phyloP scores from a whole-genome alignment of 768 basidiomycete genomes.

The Lentinula edodes region DNA sequence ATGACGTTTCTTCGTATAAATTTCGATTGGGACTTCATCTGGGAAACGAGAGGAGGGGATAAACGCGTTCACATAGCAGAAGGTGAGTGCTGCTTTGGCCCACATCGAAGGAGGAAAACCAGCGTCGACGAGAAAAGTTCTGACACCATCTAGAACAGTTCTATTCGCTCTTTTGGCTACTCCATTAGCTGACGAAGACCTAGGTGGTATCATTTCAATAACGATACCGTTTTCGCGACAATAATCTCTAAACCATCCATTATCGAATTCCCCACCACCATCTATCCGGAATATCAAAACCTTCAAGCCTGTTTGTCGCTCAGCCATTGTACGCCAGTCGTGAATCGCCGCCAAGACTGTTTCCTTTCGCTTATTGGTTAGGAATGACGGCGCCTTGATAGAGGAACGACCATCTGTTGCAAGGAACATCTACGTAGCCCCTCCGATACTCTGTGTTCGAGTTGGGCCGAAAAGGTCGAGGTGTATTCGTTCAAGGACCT shows the following conservation, averaged over 20 bases:
- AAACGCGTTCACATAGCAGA: not conserved
- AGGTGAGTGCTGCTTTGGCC: not conserved
- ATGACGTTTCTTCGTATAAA: not conserved
- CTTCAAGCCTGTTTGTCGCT: too few relatives aligned
- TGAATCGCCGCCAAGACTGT: too few relatives aligned
- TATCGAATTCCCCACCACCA: too few relatives aligned
- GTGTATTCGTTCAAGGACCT: too few relatives aligned
- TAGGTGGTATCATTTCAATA: not conserved
- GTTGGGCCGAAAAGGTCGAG: too few relatives aligned
- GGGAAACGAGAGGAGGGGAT: not conserved
- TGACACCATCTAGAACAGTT: too few relatives aligned
- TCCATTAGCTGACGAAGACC: not conserved
- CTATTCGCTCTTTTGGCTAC: not conserved
- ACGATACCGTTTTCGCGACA: not conserved
- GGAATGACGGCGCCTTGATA: too few relatives aligned
- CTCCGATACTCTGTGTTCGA: too few relatives aligned
- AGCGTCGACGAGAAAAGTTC: not conserved
- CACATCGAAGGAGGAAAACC: not conserved
- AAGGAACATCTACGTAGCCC: too few relatives aligned
- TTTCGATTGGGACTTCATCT: not conserved
- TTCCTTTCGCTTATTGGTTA: too few relatives aligned
- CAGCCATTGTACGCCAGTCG: too few relatives aligned
- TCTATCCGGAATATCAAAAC: not conserved
- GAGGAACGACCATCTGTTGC: too few relatives aligned
- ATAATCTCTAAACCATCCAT: not conserved